A percentile compares a stretch with the other conserved stretches of the same genome.
These are phyloP conservation scores for Beauveria medogensis DNA, from an alignment of 2,329 filamentous ascomycete genomes.

Conservation along the genomic window DNA sequence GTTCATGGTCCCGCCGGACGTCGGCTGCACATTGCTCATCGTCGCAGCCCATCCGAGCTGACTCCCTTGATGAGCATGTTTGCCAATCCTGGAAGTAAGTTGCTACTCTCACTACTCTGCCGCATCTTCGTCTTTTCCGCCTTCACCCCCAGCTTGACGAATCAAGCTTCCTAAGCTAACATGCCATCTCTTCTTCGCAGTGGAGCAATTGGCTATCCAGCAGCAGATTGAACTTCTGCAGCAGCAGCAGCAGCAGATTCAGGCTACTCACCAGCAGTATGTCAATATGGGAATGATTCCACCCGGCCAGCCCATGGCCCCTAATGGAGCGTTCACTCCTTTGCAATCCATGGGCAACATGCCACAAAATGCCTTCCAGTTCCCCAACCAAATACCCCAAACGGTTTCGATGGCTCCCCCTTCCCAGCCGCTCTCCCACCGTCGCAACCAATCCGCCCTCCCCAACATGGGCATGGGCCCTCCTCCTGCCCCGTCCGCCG, in stretches of 20 bases:
- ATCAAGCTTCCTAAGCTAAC: conserved; percentile 6
- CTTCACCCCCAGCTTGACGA: not conserved
- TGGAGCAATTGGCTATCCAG: conserved; percentile 96
- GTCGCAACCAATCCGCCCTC: conserved; percentile 94
- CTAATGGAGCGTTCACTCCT: conserved; percentile 64
- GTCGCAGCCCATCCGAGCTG: conserved; percentile 92
- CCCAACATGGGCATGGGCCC: conserved; percentile 86
- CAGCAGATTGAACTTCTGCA: conserved; percentile 97
- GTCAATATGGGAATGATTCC: conserved; percentile 95
- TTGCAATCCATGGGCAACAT: conserved; percentile 75
- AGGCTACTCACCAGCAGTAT: conserved; percentile 94
- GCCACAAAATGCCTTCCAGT: conserved; percentile 80
- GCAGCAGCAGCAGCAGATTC: conserved; percentile 96
- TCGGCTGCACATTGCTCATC: conserved; percentile 93
- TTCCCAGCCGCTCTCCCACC: conserved; percentile 75
- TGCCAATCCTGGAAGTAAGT: conserved; percentile 56
- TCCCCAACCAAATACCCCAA: conserved; percentile 68
- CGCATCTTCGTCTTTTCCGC: not conserved
- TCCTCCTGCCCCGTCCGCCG: conserved; percentile 85
- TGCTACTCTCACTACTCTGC: not conserved
- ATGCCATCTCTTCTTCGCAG: conserved; percentile 35
- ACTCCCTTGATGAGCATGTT: conserved; percentile 96
- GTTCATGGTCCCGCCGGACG: conserved; percentile 72
- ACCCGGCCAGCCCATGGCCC: conserved; percentile 67
- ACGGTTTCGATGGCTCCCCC: conserved; percentile 68